phyloP scores from a whole-genome alignment of 106 monocot species.

The Vanilla planifolia region DNA sequence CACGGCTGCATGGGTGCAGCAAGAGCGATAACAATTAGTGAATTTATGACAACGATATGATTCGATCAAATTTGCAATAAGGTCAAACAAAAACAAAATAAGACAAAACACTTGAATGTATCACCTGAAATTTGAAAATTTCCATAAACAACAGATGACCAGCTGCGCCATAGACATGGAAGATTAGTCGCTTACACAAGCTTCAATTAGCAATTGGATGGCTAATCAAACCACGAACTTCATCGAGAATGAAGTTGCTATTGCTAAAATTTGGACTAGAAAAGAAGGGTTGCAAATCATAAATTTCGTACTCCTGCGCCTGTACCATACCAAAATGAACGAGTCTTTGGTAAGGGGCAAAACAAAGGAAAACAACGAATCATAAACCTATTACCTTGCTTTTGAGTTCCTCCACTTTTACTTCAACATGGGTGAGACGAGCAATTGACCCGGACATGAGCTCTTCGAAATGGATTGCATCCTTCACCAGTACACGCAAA shows the following conservation, averaged over 20 bases:
- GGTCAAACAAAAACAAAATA: too few relatives aligned
- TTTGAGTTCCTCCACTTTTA: slow-evolving; percentile 78
- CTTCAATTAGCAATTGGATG: slow-evolving; percentile 59
- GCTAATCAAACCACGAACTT: slow-evolving; percentile 53
- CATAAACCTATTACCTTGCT: slow-evolving; percentile 53
- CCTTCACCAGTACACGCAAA: slow-evolving; percentile 72
- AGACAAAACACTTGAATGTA: too few relatives aligned
- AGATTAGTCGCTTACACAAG: too few relatives aligned
- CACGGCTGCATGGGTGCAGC: too few relatives aligned
- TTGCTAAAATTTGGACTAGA: slow-evolving; percentile 50
- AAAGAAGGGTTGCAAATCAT: slow-evolving; percentile 86
- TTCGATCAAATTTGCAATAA: too few relatives aligned
- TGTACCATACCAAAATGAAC: slow-evolving; percentile 11
- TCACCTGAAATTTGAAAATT: too few relatives aligned
- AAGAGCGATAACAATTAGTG: too few relatives aligned
- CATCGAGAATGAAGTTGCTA: slow-evolving; percentile 73
- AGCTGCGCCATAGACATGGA: too few relatives aligned
- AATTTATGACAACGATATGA: too few relatives aligned
- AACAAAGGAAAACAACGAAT: neutral
- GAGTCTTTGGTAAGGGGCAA: neutral
- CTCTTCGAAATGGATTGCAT: slow-evolving; percentile 76
- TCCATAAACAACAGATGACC: too few relatives aligned
- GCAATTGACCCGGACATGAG: slow-evolving; percentile 51
- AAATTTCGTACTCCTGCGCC: slow-evolving; percentile 95
- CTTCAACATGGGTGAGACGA: slow-evolving; percentile 56